Percentiles rank a stretch among this genome's conserved stretches.
These are phyloP conservation scores for Combretum micranthum DNA, from an alignment of 345 rosid species.

Conservation along the genomic window DNA sequence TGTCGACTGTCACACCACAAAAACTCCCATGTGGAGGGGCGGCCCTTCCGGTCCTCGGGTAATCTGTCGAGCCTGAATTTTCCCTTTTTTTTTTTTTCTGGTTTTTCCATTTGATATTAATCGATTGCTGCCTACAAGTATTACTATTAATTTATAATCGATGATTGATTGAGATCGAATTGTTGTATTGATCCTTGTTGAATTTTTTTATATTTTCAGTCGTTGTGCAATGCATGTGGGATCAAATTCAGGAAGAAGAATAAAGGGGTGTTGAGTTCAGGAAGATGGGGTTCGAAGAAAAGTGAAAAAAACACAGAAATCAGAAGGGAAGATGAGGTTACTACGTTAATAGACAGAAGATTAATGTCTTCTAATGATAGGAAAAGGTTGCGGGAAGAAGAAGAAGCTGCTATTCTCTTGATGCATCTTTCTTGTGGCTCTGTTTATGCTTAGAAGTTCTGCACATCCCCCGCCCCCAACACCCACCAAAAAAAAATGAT, in stretches of 20 bases:
- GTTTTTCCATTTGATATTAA: no score
- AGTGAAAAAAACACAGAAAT: slow-evolving; percentile 1
- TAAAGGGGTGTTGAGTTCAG: slow-evolving; percentile 28
- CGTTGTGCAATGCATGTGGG: slow-evolving; percentile 91
- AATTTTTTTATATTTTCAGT: slow-evolving; percentile 29
- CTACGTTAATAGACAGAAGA: slow-evolving; percentile 10
- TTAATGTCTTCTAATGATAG: slow-evolving; percentile 12
- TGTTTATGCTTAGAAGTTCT: slow-evolving; percentile 18
- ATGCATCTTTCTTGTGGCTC: slow-evolving; percentile 52
- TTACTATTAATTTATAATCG: background rate
- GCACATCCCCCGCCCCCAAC: no score
- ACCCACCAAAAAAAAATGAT: background rate
- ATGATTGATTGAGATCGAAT: background rate
- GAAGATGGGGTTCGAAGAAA: slow-evolving; percentile 17
- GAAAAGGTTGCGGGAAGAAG: slow-evolving; percentile 47
- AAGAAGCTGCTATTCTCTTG: slow-evolving; percentile 57
- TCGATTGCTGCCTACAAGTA: background rate
- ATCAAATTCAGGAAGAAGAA: slow-evolving; percentile 72
- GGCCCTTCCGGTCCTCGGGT: slow-evolving; percentile 92
- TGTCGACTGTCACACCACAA: slow-evolving; percentile 62
- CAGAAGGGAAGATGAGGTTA: slow-evolving; percentile 9
- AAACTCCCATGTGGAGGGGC: slow-evolving; percentile 82
- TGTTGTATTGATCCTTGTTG: background rate
- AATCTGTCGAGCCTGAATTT: background rate
- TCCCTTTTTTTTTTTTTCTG: background rate